Percentiles rank a stretch among this genome's conserved stretches.
Conservation (phyloP, 345 rosid genomes). For the Acer saccharum region DNA sequence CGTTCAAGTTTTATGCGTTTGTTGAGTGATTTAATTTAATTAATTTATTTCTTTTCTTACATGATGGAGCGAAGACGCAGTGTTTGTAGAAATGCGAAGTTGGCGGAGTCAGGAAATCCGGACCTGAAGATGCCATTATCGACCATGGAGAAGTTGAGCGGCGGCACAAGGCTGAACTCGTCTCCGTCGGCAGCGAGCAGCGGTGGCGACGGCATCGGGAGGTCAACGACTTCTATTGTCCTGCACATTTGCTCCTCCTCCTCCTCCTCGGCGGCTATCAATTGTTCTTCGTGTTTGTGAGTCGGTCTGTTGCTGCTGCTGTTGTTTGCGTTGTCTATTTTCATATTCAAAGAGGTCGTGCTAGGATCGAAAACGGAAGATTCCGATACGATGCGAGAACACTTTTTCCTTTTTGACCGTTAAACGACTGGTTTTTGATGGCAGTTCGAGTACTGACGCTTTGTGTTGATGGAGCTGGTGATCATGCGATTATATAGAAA, state of each 20-base stretch:
- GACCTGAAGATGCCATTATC: slow-evolving; percentile 96
- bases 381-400: slow-evolving; percentile 9
- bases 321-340: slow-evolving; percentile 12
- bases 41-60: slow-evolving; percentile 37
- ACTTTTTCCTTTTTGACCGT: too few species aligned
- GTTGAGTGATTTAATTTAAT: not conserved
- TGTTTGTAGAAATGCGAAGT: slow-evolving; percentile 83
- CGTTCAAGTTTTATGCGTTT: too few species aligned
- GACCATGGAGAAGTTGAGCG: slow-evolving; percentile 91
- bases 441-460: too few species aligned
- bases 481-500: slow-evolving; percentile 14
- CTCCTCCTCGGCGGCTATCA: not conserved
- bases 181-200: slow-evolving; percentile 30
- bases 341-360: slow-evolving; percentile 14
- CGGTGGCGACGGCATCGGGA: slow-evolving; percentile 28
- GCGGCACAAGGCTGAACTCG: slow-evolving; percentile 61
- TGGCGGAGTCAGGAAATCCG: slow-evolving; percentile 87
- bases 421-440: too few species aligned
- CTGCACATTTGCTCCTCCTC: slow-evolving; percentile 31
- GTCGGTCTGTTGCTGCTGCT: not conserved
- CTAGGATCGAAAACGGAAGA: slow-evolving; percentile 14
- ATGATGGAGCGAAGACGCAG: slow-evolving; percentile 95
- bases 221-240: slow-evolving; percentile 60
- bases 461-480: not conserved
- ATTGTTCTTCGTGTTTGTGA: not conserved